phyloP scores from a whole-genome alignment of 1,284 basidiomycete genomes.

The Ganoderma multipileum region DNA sequence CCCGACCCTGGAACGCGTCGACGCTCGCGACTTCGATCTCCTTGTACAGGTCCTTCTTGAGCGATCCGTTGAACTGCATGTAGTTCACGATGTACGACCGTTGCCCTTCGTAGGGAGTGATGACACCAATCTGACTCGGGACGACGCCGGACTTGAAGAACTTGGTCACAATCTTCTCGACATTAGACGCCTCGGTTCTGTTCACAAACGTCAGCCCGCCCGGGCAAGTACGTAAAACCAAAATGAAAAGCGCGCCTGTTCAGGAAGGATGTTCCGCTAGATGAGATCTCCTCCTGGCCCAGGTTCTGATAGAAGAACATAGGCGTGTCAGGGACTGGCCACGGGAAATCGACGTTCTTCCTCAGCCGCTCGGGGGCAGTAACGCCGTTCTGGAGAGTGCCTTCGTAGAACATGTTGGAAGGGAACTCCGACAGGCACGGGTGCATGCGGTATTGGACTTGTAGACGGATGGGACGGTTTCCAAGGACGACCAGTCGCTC shows the following conservation, averaged over 20 bases:
- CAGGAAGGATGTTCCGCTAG: conserved; percentile 97
- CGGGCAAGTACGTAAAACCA: conserved; percentile 22
- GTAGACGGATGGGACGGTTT: conserved; percentile 96
- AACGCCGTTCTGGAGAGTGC: conserved; percentile 98
- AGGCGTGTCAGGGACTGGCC: conserved; percentile 97
- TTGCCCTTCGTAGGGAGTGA: conserved; percentile 99
- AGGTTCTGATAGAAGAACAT: conserved; percentile 99
- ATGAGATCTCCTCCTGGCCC: conserved; percentile 98
- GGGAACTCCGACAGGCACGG: conserved; percentile 99
- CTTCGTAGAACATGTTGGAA: conserved; percentile 99
- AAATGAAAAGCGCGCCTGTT: conserved; percentile 68
- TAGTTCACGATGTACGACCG: conserved; percentile 99
- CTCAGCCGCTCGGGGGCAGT: conserved; percentile 96
- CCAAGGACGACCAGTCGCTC: conserved; percentile 95
- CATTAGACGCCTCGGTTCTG: conserved; percentile 97
- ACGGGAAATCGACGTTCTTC: conserved; percentile 99
- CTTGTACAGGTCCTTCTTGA: conserved; percentile 99
- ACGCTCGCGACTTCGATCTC: conserved; percentile 99
- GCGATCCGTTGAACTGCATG: conserved; percentile 98
- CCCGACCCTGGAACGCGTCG: conserved; percentile 98
- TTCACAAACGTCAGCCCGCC: conserved; percentile 26
- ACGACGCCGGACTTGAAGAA: conserved; percentile 99
- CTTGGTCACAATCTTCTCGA: conserved; percentile 99
- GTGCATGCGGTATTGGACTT: conserved; percentile 99
- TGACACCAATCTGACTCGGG: conserved; percentile 95